Percentiles rank a stretch among this genome's conserved stretches.
phyloP scores from a whole-genome alignment of 1,284 basidiomycete genomes.

The Trametes polyzona region DNA sequence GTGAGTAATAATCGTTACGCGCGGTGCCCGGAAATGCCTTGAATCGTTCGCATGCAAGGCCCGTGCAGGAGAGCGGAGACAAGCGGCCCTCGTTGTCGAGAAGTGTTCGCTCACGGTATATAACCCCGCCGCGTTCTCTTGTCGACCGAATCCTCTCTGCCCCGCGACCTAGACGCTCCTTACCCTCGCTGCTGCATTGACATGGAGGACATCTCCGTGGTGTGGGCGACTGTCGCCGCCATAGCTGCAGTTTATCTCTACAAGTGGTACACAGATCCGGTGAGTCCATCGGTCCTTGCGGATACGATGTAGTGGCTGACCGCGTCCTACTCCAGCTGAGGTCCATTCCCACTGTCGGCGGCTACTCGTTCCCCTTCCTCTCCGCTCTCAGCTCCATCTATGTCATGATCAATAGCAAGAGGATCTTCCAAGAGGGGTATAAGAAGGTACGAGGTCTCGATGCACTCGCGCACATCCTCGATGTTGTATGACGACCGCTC shows the following conservation, averaged over 20 bases:
- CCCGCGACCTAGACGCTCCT: background rate
- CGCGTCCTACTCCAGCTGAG: constrained; percentile 12
- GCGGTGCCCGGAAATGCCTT: background rate
- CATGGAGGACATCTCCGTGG: background rate
- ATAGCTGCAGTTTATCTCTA: background rate
- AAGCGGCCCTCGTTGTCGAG: background rate
- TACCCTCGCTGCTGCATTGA: background rate
- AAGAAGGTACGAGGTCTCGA: constrained; percentile 7
- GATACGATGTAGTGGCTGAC: no score
- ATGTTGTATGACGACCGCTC: background rate
- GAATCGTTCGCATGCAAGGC: background rate
- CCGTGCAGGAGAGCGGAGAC: background rate
- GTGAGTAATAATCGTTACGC: constrained; percentile 10
- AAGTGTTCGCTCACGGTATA: background rate
- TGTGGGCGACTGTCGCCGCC: background rate
- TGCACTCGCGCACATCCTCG: background rate
- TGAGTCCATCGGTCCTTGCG: no score
- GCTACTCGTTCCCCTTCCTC: constrained; percentile 27
- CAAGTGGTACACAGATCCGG: constrained; percentile 3
- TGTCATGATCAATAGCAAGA: constrained; percentile 25
- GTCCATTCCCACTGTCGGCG: constrained; percentile 36
- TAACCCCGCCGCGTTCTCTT: background rate
- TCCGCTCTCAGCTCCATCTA: constrained; percentile 32
- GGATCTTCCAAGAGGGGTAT: constrained; percentile 34
- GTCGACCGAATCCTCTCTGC: background rate